Evolutionary conservation across 768 basidiomycete genomes (phyloP), one percentile per base, ranked within the genome.

Genomic region (Antrodiella citrinella): DNA sequence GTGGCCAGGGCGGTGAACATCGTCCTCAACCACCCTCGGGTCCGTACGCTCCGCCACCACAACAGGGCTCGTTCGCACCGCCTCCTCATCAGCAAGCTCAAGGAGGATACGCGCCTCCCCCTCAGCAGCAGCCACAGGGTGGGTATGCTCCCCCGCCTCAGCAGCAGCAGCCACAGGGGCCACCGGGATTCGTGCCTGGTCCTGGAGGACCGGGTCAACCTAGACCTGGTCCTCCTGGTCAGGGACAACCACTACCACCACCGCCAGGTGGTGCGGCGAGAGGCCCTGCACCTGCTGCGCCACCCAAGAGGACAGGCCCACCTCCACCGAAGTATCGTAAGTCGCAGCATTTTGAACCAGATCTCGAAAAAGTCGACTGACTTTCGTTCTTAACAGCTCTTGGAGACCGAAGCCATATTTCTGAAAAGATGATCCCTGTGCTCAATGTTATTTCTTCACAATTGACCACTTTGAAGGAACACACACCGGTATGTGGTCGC

Each of bases 331-430:
- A 78, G 62, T 82, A 84, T 65, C 83, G 82, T 84, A 56, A 64
- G 81, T 76, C 9, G 22, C 47, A 30, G 10, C 10, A 10, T 38
- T 18, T 38, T 38, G 10, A 18, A n/a, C n/a, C n/a, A n/a, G n/a
- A n/a, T n/a, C n/a, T n/a, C n/a, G 5, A 19, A 9, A 35, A 13
- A 19, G 24, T 26, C 30, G 48, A 40, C 54, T 62, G 25, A 59
- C 20, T 30, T 22, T 18, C 38, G n/a, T n/a, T n/a, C 22, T 50
- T 62, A 43, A 12, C 62, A 95, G 92, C 94, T 40, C 75, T 82
- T 47, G 94, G 95, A 49, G 95, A 98, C 64, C 77, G 93, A 22
- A 80, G 78, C n/a, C 95, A 97, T 65, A 96, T 97, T 47, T 86
- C 92, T 1, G 81, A 84, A 7, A 69, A 74, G 43, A 73, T 77